A percentile compares a stretch with the other conserved stretches of the same genome.
phyloP scores from a whole-genome alignment of 805 yeast species.

The Saccharomyces cerevisiae region DNA sequence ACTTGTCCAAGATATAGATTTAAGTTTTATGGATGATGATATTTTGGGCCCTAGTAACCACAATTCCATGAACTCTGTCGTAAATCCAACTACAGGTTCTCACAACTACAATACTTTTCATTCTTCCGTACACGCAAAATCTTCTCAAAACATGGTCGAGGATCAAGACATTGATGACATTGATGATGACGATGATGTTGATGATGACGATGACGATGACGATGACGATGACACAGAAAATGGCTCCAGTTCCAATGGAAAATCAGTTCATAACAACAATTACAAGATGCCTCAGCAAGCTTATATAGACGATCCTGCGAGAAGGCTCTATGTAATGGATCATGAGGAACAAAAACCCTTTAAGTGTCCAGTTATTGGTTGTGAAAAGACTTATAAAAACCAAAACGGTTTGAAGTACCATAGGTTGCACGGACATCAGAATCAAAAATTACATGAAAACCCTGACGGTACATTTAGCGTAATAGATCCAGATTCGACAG shows the following conservation, averaged over 20 bases:
- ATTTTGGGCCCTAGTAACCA: conserved; percentile 10
- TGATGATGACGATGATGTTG: conserved; percentile 6
- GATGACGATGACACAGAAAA: conserved; percentile 10
- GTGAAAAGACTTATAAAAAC: conserved; percentile 94
- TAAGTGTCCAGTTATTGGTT: conserved; percentile 96
- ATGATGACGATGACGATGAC: conserved; percentile 21
- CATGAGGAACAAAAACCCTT: conserved; percentile 89
- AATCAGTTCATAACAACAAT: conserved; percentile 1
- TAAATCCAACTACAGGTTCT: conserved; percentile 6
- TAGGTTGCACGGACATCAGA: conserved; percentile 92
- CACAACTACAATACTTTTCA: conserved; percentile 1
- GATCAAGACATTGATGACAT: not conserved
- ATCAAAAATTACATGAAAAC: conserved; percentile 82
- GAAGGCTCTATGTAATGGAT: conserved; percentile 87
- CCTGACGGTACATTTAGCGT: conserved; percentile 90
- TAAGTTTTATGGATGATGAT: conserved; percentile 20
- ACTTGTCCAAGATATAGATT: conserved; percentile 11
- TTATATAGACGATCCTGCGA: conserved; percentile 94
- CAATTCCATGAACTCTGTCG: conserved; percentile 5
- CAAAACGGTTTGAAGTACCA: conserved; percentile 97
- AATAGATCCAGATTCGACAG: conserved; percentile 81
- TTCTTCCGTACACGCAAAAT: conserved; percentile 1
- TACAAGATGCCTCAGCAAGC: conserved; percentile 35
- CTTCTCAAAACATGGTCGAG: not conserved
- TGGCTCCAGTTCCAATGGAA: conserved; percentile 4